Evolutionary conservation across 352 stramenopile species (phyloP).

Genomic region (Globisporangium carolinianum): DNA sequence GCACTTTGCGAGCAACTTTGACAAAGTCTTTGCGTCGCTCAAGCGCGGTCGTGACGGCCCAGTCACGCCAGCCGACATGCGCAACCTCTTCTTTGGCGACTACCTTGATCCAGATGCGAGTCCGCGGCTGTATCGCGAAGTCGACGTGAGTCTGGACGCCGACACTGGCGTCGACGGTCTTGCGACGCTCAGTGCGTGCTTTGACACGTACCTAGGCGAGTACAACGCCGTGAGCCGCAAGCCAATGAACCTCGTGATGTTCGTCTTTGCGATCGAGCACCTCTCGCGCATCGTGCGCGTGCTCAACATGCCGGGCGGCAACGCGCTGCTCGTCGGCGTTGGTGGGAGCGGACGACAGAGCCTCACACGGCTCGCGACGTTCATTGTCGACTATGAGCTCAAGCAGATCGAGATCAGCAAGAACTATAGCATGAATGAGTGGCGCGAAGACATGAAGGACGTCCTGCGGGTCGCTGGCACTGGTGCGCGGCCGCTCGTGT

Average conservation of each 20-base stretch:
- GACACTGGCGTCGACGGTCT: conserved; percentile 67
- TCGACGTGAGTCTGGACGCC: conserved; percentile 55
- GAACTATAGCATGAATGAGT: conserved; percentile 92
- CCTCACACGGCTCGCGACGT: conserved; percentile 88
- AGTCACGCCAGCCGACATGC: conserved; percentile 74
- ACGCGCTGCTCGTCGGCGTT: conserved; percentile 90
- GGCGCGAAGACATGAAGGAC: conserved; percentile 93
- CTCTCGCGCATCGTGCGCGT: conserved; percentile 89
- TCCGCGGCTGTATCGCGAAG: conserved; percentile 73
- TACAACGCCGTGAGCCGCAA: conserved; percentile 92
- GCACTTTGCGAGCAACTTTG: conserved; percentile 84
- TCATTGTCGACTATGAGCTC: conserved; percentile 91
- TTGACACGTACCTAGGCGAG: conserved; percentile 88
- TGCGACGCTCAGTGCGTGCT: conserved; percentile 65
- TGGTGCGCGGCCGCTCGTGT: conserved; percentile 82
- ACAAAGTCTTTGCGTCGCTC: conserved; percentile 79
- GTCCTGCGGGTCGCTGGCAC: conserved; percentile 88
- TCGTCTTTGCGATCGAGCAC: conserved; percentile 94
- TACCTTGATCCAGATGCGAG: conserved; percentile 81
- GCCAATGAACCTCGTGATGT: conserved; percentile 96
- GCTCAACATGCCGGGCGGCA: conserved; percentile 93
- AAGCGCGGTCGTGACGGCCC: conserved; percentile 67
- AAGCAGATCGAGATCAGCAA: conserved; percentile 95
- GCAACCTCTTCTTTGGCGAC: conserved; percentile 92
- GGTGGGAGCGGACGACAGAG: conserved; percentile 90